Evolutionary conservation across 176 grass and related monocot species (phyloP), one percentile per base, ranked within the genome.

Genomic region (Aechmea fasciata): DNA sequence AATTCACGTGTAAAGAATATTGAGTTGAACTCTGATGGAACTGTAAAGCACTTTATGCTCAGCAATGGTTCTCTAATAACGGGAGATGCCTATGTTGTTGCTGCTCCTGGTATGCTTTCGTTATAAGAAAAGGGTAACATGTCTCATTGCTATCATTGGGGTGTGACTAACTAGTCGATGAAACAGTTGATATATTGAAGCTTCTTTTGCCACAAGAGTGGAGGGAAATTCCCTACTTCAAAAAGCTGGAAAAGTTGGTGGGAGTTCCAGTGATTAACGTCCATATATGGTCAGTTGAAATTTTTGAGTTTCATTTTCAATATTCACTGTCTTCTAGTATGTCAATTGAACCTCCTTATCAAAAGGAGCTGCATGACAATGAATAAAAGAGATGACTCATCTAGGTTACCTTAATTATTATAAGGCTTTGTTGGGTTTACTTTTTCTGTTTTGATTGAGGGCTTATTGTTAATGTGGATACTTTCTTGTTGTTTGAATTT

Each of bases 201-300:
- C 82, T 97, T 78, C 84, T 97, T 83, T 77, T 92, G 77, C 93
- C 89, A 70, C 78, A 97, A 90, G 81, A 87, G 69, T 97, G 93
- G 93, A 97, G 52, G 62, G 93, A 92, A 71, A 97, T 97, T 50
- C 57, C 77, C 51, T 97, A 92, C 67, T 90, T 87, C 74, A 97
- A 97, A 74, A 97, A 81, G 77, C 77, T 97, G 48, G 86, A 97
- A 61, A 97, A 90, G 67, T 84, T 92, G 50, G 93, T 92, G 13
- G 93, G 93, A 82, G 93, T 97, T 81, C 93, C 93, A 78, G 93
- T 97, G 50, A 97, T 97, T 71, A 97, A 97, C 87, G 89, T 97
- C 66, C 93, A 92, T 82, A 97, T 97, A 87, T 97, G 93, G 93
- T 92, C 67, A 41, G 89, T 87, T 72, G 52, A 69, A 20, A 51